Percentiles rank a stretch among this genome's conserved stretches.
Conservation (phyloP, 2,329 filamentous ascomycete genomes). For the Scortechinia acanthostroma region DNA sequence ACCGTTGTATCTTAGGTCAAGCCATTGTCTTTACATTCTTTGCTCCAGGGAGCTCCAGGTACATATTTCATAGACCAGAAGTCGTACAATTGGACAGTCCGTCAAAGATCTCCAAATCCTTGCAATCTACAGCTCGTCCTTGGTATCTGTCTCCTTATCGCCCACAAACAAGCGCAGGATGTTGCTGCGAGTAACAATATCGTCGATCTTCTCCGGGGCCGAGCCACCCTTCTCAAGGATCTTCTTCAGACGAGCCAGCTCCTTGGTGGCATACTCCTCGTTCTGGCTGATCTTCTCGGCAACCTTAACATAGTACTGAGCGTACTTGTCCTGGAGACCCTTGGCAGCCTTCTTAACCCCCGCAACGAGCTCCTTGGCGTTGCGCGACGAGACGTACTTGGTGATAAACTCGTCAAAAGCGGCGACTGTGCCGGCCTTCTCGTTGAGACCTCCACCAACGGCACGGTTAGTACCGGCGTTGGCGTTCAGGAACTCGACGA, state of each 20-base stretch:
- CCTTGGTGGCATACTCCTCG: slow-evolving; percentile 75
- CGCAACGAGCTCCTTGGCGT: slow-evolving; percentile 67
- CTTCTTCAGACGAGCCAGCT: slow-evolving; percentile 71
- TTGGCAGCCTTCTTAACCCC: slow-evolving; percentile 60
- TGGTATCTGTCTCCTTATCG: slow-evolving; percentile 41
- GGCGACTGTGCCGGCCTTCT: slow-evolving; percentile 74
- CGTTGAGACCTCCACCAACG: slow-evolving; percentile 73
- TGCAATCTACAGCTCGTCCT: slow-evolving; percentile 67
- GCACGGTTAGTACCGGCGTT: slow-evolving; percentile 82
- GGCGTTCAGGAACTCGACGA: slow-evolving; percentile 78
- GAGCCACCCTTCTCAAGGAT: slow-evolving; percentile 82
- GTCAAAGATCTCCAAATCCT: too few species aligned
- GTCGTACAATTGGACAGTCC: too few species aligned
- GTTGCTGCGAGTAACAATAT: slow-evolving; percentile 79
- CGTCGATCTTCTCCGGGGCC: slow-evolving; percentile 78
- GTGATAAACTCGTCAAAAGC: slow-evolving; percentile 71
- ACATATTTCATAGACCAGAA: too few species aligned
- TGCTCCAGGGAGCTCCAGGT: too few species aligned
- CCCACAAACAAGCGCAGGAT: slow-evolving; percentile 72
- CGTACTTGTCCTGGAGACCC: slow-evolving; percentile 64
- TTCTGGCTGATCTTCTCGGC: slow-evolving; percentile 77
- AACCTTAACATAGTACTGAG: slow-evolving; percentile 88
- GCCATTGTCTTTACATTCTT: too few species aligned
- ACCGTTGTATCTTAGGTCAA: too few species aligned
- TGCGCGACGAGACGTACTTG: slow-evolving; percentile 45